A percentile compares a stretch with the other conserved stretches of the same genome.
phyloP scores from a whole-genome alignment of 75 land plant species.

The Cryptomeria japonica region DNA sequence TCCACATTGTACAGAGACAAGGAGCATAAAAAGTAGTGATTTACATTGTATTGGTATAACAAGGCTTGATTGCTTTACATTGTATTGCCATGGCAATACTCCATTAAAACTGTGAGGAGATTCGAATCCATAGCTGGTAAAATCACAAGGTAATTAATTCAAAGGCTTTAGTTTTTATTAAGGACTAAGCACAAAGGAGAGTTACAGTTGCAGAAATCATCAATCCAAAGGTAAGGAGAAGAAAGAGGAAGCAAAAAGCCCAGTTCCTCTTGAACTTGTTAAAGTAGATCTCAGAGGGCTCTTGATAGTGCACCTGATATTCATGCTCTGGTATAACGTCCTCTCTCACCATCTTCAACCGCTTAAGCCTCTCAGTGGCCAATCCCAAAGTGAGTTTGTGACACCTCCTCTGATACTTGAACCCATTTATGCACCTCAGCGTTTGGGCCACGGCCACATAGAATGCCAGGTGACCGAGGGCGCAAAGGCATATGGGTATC shows the following conservation, averaged over 20 bases:
- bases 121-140: not conserved
- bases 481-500: constrained; percentile 70
- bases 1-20: not conserved
- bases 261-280: constrained; percentile 88
- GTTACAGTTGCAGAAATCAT: constrained; percentile 65
- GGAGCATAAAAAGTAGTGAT: not conserved
- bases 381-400: constrained; percentile 81
- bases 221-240: constrained; percentile 50
- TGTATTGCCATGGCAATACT: not conserved
- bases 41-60: not conserved
- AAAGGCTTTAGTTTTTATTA: not conserved
- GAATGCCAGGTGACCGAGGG: constrained; percentile 60
- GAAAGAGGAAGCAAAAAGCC: constrained; percentile 65
- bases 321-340: constrained; percentile 32
- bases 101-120: not conserved
- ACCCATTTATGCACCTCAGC: constrained; percentile 75
- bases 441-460: constrained; percentile 81
- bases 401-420: constrained; percentile 84
- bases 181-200: constrained; percentile 44
- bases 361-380: constrained; percentile 66
- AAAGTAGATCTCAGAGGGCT: constrained; percentile 78
- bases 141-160: not conserved
- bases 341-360: constrained; percentile 31
- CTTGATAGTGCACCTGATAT: constrained; percentile 75
- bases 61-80: not conserved